A percentile compares a stretch with the other conserved stretches of the same genome.
phyloP scores from a whole-genome alignment of 2,329 filamentous ascomycete genomes.

The Pestalotiopsis sp. region DNA sequence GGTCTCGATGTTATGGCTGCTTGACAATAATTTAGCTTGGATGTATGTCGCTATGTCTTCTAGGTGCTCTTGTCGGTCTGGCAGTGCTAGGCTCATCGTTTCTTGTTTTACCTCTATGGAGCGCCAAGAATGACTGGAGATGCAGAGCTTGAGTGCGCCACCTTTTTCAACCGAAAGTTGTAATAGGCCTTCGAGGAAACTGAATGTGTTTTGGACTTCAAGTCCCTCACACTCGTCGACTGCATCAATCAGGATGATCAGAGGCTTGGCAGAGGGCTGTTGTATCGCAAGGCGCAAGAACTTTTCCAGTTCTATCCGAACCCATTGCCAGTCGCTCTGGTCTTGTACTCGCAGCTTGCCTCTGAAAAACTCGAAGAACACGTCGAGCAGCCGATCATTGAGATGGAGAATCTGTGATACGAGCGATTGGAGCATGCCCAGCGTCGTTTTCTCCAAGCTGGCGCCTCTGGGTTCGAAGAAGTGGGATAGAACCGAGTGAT shows the following conservation, averaged over 20 bases:
- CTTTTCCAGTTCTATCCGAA: neutral
- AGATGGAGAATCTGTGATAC: neutral
- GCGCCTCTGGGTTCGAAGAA: neutral
- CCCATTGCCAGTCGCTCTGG: neutral
- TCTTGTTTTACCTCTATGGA: neutral
- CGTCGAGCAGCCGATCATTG: neutral
- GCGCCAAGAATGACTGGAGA: neutral
- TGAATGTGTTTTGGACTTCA: neutral
- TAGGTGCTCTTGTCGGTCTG: neutral
- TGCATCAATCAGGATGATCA: neutral
- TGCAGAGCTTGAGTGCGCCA: neutral
- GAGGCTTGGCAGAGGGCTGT: neutral
- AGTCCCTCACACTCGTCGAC: neutral
- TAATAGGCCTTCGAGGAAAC: neutral
- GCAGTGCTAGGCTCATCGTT: too few relatives aligned
- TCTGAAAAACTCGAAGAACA: neutral
- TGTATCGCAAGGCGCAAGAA: neutral
- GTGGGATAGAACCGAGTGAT: neutral
- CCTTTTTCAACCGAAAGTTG: neutral
- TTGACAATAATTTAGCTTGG: neutral
- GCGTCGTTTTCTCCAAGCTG: neutral
- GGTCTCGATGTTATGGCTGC: neutral
- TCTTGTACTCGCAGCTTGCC: neutral
- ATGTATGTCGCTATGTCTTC: neutral
- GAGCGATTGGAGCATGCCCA: neutral